Conservation (phyloP, 2,329 filamentous ascomycete species). For the Penicillium sp. region DNA sequence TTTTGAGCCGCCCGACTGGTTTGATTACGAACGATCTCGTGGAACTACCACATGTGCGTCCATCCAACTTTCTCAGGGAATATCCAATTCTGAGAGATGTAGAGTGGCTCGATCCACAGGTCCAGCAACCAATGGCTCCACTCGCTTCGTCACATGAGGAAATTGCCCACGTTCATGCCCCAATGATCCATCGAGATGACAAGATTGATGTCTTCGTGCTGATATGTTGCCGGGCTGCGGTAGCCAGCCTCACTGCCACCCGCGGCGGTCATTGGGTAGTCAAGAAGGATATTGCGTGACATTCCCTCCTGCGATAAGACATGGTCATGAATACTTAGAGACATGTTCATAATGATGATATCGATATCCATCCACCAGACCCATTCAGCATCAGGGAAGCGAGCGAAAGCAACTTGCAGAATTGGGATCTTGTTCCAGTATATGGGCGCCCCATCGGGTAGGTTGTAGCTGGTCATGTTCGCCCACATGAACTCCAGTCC, state of each 20-base stretch:
- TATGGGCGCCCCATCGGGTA: slow-evolving; percentile 8
- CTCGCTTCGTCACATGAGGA: slow-evolving; percentile 12
- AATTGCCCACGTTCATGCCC: slow-evolving; percentile 13
- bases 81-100: slow-evolving; percentile 14
- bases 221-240: slow-evolving; percentile 8
- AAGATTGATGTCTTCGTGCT: slow-evolving; percentile 13
- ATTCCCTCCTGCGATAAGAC: slow-evolving; percentile 8
- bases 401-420: slow-evolving; percentile 4
- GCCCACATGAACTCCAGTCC: slow-evolving; percentile 10
- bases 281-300: slow-evolving; percentile 8
- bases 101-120: slow-evolving; percentile 15
- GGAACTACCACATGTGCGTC: slow-evolving; percentile 15
- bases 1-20: no score
- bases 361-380: slow-evolving; percentile 15
- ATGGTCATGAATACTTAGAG: slow-evolving; percentile 15
- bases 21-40: slow-evolving; percentile 8
- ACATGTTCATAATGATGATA: slow-evolving; percentile 18
- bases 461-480: slow-evolving; percentile 16
- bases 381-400: slow-evolving; percentile 13
- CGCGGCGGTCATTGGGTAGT: slow-evolving; percentile 4
- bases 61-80: slow-evolving; percentile 14
- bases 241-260: slow-evolving; percentile 8
- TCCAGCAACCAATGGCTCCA: slow-evolving; percentile 16
- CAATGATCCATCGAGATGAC: slow-evolving; percentile 11
- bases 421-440: slow-evolving; percentile 17